Base-by-base conservation (phyloP, 306 rosid genomes). In the cucumber (Cucumis sativus) region DNA sequence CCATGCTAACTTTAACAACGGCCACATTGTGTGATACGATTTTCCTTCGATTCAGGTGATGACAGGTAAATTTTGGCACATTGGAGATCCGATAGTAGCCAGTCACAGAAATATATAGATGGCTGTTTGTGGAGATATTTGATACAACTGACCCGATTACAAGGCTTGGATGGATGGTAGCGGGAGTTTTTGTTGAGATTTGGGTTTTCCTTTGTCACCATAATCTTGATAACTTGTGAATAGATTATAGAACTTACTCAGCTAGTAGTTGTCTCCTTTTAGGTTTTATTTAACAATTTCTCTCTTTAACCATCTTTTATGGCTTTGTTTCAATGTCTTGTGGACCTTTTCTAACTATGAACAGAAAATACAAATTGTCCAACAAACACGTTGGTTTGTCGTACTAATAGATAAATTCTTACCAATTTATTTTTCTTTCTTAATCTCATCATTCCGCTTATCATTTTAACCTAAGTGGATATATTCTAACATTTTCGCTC, bases 1-100 rank as follows among this genome's bases (percentile, higher is more conserved):
- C 21, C 79, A 71, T 25, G n/a, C 90, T 79, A 79, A 82, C 83
- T 80, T 88, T 79, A 85, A 89, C 87, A 85, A 90, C 88, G 77
- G 83, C 80, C 81, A 75, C 79, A 82, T 75, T 39, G 81, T 82
- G 39, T 86, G 88, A 86, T 76, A 43, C 0, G 8, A 14, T 21
- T 69, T 21, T 43, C 20, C 56, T 20, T 52, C 33, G 12, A 55
- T 56, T 16, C 30, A 52, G 78, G 17, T 2, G 11, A 15, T 9
- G 25, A 25, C 60, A 18, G 47, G 35, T 74, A 55, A 55, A 37
- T 55, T 30, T 55, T 20, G 51, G 47, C 10, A 35, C 65, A 6
- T 23, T 49, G 76, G 14, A 15, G 60, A 71, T 49, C 33, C 43
- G 5, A 4, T 8, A 18, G 54, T 8, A 43, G 49, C 2, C 15